Conservation (phyloP, 2,329 filamentous ascomycete genomes). For the Monosporascus cannonballus region DNA sequence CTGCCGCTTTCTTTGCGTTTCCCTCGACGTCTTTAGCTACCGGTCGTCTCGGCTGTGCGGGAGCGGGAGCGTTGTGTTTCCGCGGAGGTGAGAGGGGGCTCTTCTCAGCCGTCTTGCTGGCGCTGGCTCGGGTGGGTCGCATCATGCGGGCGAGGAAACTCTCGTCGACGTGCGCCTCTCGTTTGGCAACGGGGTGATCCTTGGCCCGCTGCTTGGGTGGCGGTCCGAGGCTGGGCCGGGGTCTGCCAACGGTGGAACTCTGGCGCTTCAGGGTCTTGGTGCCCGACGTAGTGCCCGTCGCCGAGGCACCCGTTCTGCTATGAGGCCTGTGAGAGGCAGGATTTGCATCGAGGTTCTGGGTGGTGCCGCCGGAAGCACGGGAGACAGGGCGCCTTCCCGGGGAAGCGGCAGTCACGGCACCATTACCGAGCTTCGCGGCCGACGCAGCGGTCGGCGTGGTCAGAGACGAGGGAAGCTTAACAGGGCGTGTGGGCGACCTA, state of each 20-base stretch:
- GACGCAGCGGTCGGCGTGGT: slow-evolving; percentile 66
- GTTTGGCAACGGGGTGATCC: slow-evolving; percentile 40
- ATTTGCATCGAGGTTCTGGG: slow-evolving; percentile 20
- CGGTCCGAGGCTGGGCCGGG: slow-evolving; percentile 49
- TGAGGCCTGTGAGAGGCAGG: slow-evolving; percentile 32
- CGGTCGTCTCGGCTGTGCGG: slow-evolving; percentile 10
- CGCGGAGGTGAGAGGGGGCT: slow-evolving; percentile 42
- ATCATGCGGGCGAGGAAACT: slow-evolving; percentile 77
- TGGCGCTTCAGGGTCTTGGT: slow-evolving; percentile 36
- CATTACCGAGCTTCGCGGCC: slow-evolving; percentile 51
- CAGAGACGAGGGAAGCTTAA: slow-evolving; percentile 60
- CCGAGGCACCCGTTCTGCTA: slow-evolving; percentile 39
- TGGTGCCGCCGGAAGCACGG: slow-evolving; percentile 32
- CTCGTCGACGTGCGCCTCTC: slow-evolving; percentile 56
- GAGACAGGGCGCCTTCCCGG: slow-evolving; percentile 33
- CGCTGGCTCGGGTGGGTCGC: slow-evolving; percentile 65
- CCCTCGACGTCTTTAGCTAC: slow-evolving; percentile 15
- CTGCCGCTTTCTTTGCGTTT: slow-evolving; percentile 18
- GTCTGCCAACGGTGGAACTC: slow-evolving; percentile 36
- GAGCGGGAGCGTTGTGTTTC: slow-evolving; percentile 21
- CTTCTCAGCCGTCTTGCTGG: slow-evolving; percentile 63
- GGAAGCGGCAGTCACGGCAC: slow-evolving; percentile 18
- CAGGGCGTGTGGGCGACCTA: slow-evolving; percentile 64
- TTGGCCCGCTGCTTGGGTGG: slow-evolving; percentile 52
- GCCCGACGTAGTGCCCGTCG: slow-evolving; percentile 18